Evolutionary conservation across 441 rosid genomes (phyloP).

Genomic region (Erodium moschatum): DNA sequence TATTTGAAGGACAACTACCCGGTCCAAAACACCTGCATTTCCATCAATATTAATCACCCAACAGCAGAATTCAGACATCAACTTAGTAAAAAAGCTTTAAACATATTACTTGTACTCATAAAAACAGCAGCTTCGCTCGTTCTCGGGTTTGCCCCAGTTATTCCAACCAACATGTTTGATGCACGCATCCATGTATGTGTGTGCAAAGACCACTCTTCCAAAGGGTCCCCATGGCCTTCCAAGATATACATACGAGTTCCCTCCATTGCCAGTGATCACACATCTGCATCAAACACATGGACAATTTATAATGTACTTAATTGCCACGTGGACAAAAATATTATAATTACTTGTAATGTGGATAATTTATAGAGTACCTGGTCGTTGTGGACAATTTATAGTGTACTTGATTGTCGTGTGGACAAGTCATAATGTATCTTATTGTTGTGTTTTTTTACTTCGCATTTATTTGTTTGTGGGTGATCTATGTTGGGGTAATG

Average conservation of each 20-base stretch:
- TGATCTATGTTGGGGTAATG: too few species aligned
- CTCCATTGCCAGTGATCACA: slow-evolving; percentile 89
- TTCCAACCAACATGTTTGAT: slow-evolving; percentile 69
- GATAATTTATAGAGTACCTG: too few species aligned
- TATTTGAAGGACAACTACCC: slow-evolving; percentile 61
- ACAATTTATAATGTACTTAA: too few species aligned
- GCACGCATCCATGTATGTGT: slow-evolving; percentile 76
- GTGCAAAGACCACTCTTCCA: slow-evolving; percentile 82
- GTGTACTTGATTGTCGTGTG: too few species aligned
- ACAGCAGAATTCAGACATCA: too few species aligned
- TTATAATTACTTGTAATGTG: too few species aligned
- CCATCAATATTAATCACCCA: not conserved
- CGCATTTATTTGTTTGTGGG: too few species aligned
- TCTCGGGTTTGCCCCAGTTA: slow-evolving; percentile 89
- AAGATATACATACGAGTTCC: slow-evolving; percentile 49
- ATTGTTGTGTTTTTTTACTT: too few species aligned
- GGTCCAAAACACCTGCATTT: slow-evolving; percentile 77
- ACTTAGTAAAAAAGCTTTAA: not conserved
- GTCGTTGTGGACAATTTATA: too few species aligned
- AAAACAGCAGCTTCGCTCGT: slow-evolving; percentile 97
- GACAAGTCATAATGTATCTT: too few species aligned
- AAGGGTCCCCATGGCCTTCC: slow-evolving; percentile 99
- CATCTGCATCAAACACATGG: slow-evolving; percentile 45
- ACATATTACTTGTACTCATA: slow-evolving; percentile 74
- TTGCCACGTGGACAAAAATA: too few species aligned